Base-by-base conservation (phyloP, 495 filamentous ascomycete genomes). In the Penicillium malachiteum region DNA sequence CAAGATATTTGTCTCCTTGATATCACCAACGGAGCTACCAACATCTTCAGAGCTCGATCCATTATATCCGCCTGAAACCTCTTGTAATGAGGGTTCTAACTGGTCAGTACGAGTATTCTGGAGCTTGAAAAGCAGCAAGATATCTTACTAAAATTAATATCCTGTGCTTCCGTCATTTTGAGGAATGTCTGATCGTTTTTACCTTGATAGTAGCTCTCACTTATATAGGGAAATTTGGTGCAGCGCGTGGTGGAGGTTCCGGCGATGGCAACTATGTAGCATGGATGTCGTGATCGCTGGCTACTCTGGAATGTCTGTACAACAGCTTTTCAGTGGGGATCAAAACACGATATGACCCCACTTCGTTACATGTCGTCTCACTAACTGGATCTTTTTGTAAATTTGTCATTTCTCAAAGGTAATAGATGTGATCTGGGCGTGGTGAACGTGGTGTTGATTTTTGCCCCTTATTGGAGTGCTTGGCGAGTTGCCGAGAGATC, bases 1-100 rank as follows among this genome's bases (percentile, higher is more conserved):
- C 12, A 68, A 40, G 9, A 68, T 62, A 55, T 68, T 40, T 7
- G 52, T 21, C 16, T 68, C 65, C 12, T 60, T 48, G 26, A 64
- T 45, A 0, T 38, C 40, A 26, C 55, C 14, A 18, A 34, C 45
- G 10, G 44, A 50, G 14, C n/a, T 56, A 17, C 52, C 53, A 11
- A 12, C 46, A 57, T 63, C 16, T 21, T 55, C 60, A 40, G 13
- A 40, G 13, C 43, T 47, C 13, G 38, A 40, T 5, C 13, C 38
- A n/a, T 14, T 40, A 13, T 40, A 4, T 4, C 21, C 21, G 1
- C 21, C 21, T 4, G 21, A 26, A 4, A 26, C 38, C 13, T n/a
- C 38, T n/a, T 40, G 8, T 14, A 40, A 14, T n/a, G 38, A 40
- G 10, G 13, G 38, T 40, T 40, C 38, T 40, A n/a, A 17, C 21